Conservation (phyloP, 352 stramenopile genomes). For the Achlya hypogyna region DNA sequence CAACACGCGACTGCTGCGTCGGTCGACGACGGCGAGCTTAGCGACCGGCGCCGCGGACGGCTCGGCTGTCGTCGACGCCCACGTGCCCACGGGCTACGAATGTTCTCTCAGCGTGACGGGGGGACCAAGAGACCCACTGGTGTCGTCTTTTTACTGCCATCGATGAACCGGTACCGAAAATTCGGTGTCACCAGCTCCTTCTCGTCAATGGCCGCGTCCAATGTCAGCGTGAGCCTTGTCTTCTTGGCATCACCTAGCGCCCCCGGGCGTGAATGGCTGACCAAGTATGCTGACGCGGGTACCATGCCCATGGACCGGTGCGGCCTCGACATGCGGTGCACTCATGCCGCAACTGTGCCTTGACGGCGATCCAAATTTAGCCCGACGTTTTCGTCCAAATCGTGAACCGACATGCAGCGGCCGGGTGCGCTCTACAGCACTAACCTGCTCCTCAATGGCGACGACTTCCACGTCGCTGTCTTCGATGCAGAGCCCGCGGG, state of each 20-base stretch:
- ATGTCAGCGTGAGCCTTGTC: constrained; percentile 50
- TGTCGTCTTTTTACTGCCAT: constrained; percentile 51
- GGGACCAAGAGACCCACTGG: constrained; percentile 25
- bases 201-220: constrained; percentile 40
- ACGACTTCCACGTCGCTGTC: constrained; percentile 65
- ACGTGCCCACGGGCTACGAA: constrained; percentile 10
- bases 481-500: constrained; percentile 54
- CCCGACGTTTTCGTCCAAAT: background rate
- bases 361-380: too few relatives aligned
- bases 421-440: constrained; percentile 1
- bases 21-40: background rate
- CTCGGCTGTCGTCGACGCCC: background rate
- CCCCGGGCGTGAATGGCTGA: background rate
- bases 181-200: constrained; percentile 35
- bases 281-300: background rate
- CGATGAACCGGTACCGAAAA: constrained; percentile 64
- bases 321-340: background rate
- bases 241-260: constrained; percentile 24
- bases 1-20: background rate
- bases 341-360: background rate
- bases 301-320: background rate
- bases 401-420: background rate
- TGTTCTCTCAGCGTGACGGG: background rate
- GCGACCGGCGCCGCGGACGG: background rate
- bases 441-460: constrained; percentile 17